Evolutionary conservation across 345 rosid species (phyloP), one percentile per base, ranked within the genome.

Genomic region (Erodium maritimum): DNA sequence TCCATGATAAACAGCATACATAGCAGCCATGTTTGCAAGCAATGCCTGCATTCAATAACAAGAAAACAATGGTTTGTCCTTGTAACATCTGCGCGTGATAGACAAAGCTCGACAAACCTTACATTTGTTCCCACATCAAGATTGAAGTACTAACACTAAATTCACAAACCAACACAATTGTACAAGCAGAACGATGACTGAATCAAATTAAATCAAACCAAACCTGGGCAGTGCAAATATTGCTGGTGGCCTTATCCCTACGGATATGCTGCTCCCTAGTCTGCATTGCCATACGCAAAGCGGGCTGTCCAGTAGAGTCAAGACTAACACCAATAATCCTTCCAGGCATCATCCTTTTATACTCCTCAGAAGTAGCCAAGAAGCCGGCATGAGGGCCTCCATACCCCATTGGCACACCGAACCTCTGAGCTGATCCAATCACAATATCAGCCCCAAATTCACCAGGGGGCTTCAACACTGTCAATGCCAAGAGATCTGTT

Each of bases 301-400:
- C 99, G 56, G 74, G 84, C 79, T 87, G 85, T 58, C 99, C 99
- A 0, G 84, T 71, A 62, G 99, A 85, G 76, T 93, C 99, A 74
- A 93, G 82, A 75, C 97, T 93, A 57, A 85, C 61, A 62, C 99
- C 99, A 51, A 93, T 89, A 69, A 93, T 93, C 67, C 99, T 79
- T 34, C 99, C 97, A 0, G 99, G 99, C 97, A 93, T 93, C 95
- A 93, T 51, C 77, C 99, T 83, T 75, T 93, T 93, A 70, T 93
- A 93, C 85, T 89, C 99, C 63, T 85, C 91, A 8, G 99, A 93
- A 61, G 99, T 93, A 52, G 99, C 99, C 72, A 93, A 75, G 72
- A 93, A 89, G 0, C 94, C 97, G 5, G 99, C 99, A 59, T 93
- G 99, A 29, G 99, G 99, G 57, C 99, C 99, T 37, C 99, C 97